Evolutionary conservation across 805 yeast genomes (phyloP).

Genomic region (Lipomyces anomalus): DNA sequence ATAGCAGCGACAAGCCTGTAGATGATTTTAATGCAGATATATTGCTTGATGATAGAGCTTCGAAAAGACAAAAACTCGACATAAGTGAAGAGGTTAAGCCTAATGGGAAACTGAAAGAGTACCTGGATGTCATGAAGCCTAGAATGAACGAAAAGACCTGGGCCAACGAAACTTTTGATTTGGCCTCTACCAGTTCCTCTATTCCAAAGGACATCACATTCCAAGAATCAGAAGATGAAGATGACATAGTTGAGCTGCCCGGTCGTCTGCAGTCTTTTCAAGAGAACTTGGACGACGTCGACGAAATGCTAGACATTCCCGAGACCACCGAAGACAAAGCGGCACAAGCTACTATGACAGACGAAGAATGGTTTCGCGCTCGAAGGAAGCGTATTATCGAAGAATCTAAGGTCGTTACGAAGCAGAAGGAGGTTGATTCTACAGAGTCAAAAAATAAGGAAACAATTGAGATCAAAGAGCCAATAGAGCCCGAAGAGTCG

Average conservation of each 20-base stretch:
- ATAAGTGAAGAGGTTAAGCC: background rate
- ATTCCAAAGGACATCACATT: constrained; percentile 8
- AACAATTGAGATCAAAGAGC: background rate
- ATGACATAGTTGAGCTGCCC: constrained; percentile 26
- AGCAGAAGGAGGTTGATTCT: constrained; percentile 1
- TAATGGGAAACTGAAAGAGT: constrained; percentile 71
- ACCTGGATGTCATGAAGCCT: constrained; percentile 77
- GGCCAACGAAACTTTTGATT: constrained; percentile 49
- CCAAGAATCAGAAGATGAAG: constrained; percentile 28
- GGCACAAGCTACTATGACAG: constrained; percentile 17
- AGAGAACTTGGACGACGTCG: background rate
- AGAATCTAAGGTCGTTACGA: background rate
- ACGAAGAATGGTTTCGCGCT: constrained; percentile 25
- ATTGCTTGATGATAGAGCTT: background rate
- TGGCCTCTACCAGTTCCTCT: constrained; percentile 4
- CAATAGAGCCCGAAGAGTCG: constrained; percentile 7
- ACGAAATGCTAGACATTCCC: background rate
- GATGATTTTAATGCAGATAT: background rate
- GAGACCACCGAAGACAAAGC: constrained; percentile 2
- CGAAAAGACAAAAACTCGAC: background rate
- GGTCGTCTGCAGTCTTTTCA: constrained; percentile 6
- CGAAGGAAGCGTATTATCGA: constrained; percentile 21
- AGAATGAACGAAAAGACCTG: constrained; percentile 64
- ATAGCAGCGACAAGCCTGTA: background rate
- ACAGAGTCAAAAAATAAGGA: constrained; percentile 8